These are phyloP conservation scores for Globisporangium sylvaticum DNA, from an alignment of 352 stramenopile species.

Conservation along the genomic window DNA sequence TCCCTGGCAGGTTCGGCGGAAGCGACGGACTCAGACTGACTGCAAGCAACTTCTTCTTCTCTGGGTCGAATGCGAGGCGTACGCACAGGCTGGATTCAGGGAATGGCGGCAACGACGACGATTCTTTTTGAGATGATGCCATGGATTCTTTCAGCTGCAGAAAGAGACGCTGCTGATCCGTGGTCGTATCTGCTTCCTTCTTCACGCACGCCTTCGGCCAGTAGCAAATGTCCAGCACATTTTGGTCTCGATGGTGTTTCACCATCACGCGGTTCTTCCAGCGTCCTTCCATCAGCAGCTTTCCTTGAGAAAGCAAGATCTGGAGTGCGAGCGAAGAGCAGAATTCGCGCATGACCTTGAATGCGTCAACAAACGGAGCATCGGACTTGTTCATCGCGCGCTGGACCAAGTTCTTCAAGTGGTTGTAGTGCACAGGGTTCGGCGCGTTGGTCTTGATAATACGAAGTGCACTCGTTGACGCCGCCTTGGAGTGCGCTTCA, in stretches of 20 bases:
- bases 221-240: constrained; percentile 80
- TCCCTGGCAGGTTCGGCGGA: constrained; percentile 56
- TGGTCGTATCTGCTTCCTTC: constrained; percentile 45
- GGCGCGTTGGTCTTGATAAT: constrained; percentile 80
- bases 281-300: constrained; percentile 70
- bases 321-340: constrained; percentile 74
- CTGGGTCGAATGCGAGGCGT: constrained; percentile 53
- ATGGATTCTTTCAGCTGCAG: constrained; percentile 48
- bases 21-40: constrained; percentile 60
- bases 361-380: constrained; percentile 71
- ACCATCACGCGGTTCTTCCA: constrained; percentile 81
- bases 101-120: constrained; percentile 31
- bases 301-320: constrained; percentile 70
- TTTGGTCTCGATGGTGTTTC: constrained; percentile 74
- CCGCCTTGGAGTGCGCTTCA: constrained; percentile 43
- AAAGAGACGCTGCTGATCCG: constrained; percentile 62
- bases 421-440: constrained; percentile 69
- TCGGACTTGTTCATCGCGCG: constrained; percentile 84
- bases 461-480: constrained; percentile 61
- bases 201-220: constrained; percentile 70
- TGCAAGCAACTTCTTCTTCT: constrained; percentile 60
- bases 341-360: constrained; percentile 82
- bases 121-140: constrained; percentile 15
- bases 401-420: constrained; percentile 83
- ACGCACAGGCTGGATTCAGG: constrained; percentile 70